These are phyloP conservation scores for Spathaspora hagerdaliae DNA, from an alignment of 805 yeast species.

Conservation along the genomic window DNA sequence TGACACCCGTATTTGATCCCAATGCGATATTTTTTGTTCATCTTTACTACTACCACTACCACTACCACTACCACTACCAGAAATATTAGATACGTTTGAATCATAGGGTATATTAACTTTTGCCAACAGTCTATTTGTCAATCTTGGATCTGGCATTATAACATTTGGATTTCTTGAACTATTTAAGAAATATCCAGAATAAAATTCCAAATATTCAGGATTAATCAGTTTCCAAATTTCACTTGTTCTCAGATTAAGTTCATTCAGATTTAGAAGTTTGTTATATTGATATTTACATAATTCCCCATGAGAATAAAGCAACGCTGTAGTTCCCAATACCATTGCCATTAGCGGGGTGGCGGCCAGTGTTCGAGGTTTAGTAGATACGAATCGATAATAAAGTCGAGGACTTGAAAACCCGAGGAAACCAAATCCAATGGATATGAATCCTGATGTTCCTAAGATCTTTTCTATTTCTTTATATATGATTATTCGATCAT, in stretches of 20 bases:
- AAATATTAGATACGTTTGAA: no score
- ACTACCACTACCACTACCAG: no score
- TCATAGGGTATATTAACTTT: no score
- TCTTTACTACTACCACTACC: no score
- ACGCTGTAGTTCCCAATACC: background rate
- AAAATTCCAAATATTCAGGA: background rate
- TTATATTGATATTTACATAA: no score
- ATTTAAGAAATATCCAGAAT: conserved; percentile 40
- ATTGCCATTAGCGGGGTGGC: background rate
- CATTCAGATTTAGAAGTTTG: no score
- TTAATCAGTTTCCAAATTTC: background rate
- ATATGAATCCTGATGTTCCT: background rate
- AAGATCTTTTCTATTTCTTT: conserved; percentile 20
- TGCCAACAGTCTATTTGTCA: conserved; percentile 14
- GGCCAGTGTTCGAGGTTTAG: background rate
- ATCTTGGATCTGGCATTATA: conserved; percentile 54
- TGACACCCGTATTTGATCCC: no score
- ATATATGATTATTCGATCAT: conserved; percentile 29
- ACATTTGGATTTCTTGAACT: conserved; percentile 49
- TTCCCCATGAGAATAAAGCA: background rate
- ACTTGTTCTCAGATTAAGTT: no score
- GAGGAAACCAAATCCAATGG: background rate
- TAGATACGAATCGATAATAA: background rate
- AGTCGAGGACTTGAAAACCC: background rate
- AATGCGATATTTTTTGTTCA: no score